Evolutionary conservation across 2,329 filamentous ascomycete species (phyloP).

Genomic region (Ilyonectria destructans): DNA sequence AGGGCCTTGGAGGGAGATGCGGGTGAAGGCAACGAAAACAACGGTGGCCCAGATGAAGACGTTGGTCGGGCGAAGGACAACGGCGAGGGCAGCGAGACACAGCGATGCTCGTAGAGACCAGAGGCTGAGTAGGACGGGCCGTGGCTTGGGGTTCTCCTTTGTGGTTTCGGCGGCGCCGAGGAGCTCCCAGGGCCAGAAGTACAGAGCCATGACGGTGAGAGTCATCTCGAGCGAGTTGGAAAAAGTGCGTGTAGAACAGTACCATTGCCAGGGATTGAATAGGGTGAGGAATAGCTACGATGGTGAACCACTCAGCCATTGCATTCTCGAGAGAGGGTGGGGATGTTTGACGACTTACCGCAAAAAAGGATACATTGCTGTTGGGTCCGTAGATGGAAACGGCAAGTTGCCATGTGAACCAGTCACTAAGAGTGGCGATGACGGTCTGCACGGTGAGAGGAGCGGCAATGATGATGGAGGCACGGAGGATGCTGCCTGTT

Average conservation of each 20-base stretch:
- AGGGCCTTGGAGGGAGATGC: constrained; percentile 53
- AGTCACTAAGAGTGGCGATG: constrained; percentile 85
- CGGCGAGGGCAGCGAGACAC: constrained; percentile 84
- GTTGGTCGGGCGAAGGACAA: constrained; percentile 92
- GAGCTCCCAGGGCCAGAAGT: constrained; percentile 90
- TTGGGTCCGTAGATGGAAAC: constrained; percentile 79
- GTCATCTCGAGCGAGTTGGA: constrained; percentile 96
- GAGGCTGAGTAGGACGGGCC: constrained; percentile 46
- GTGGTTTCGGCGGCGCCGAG: constrained; percentile 60
- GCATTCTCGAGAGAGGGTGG: background rate
- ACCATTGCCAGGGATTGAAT: constrained; percentile 88
- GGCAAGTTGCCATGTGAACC: constrained; percentile 89
- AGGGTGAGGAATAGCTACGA: constrained; percentile 56
- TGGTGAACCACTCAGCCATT: background rate
- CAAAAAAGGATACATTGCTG: constrained; percentile 76
- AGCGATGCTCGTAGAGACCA: constrained; percentile 71
- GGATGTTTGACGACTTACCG: constrained; percentile 68
- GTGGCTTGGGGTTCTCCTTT: constrained; percentile 59
- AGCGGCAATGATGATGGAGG: constrained; percentile 78
- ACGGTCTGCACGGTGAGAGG: constrained; percentile 85
- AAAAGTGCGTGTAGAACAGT: constrained; percentile 92
- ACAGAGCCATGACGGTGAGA: constrained; percentile 84
- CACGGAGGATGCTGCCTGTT: constrained; percentile 69
- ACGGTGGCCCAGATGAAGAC: constrained; percentile 86
- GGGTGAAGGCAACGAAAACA: constrained; percentile 63